Base-by-base conservation (phyloP, 2,329 filamentous ascomycete species). In the Fusarium coffeatum region DNA sequence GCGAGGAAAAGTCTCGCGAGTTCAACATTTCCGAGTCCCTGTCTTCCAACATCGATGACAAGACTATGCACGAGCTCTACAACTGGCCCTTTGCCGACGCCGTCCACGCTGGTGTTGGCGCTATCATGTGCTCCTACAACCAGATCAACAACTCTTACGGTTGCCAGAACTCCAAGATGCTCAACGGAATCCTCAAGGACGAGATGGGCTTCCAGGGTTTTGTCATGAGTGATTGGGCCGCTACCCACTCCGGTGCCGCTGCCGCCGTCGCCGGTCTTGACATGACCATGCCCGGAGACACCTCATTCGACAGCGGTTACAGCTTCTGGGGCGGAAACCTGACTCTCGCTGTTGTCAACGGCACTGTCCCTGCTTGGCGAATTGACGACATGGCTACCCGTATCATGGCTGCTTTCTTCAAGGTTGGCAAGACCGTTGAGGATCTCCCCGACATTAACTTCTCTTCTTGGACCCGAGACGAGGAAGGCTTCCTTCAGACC, bases 351-450 rank as follows among this genome's bases (percentile, higher is more conserved):
- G 90, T 98, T 8, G 80, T 97, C 72, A 98, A 98, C 76, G 94
- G 94, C 37, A 97, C 94, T 1, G 83, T 98, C 32, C 93, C 95
- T 1, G 89, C 92, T 72, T 97, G 92, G 87, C 89, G 95, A 53
- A 78, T 98, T 12, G 94, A 98, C 73, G 96, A 98, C 77, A 97
- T 97, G 91, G 93, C 89, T 8, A 91, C 93, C 80, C 90, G 96
- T 73, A 97, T 92, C 76, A 90, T 92, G 88, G 85, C 90, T 8
- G 84, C 89, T 42, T 89, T 87, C 77, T 92, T 90, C 83, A 91
- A 91, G 79, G 88, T 90, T 40, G 88, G 88, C 54, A 83, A 85
- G 67, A 85, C 82, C 0, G 72, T 89, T 4, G 79, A 82, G 25
- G 76, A 80, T 7, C 79, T 84, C 53, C 78, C 81, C 0, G 81